Base-by-base conservation (phyloP, 371 early-diverging fungal species). In the Mucor piriformis region DNA sequence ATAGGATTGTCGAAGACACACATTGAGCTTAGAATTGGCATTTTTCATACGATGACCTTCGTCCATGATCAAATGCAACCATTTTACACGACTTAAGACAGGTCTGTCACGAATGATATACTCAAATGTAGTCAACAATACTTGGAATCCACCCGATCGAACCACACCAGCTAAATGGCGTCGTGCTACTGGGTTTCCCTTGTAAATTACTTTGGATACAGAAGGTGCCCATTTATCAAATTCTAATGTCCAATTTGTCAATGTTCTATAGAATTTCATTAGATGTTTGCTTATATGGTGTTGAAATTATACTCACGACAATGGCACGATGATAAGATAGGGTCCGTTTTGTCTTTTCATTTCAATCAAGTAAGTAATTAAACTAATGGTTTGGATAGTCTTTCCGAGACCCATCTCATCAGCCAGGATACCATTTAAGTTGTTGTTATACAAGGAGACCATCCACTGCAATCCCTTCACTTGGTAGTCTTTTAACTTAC, bases 41-140 rank as follows among this genome's bases (percentile, higher is more conserved):
- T 99, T 99, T 77, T 99, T 99, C 89, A 99, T 92, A 74, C 99
- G 91, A 74, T 99, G 99, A 46, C 99, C 99, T 78, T 99, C 99
- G 72, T 99, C 99, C 59, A 99, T 91, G 65, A 99, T 95, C 77
- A 93, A 87, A 75, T 97, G 91, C 10, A 94, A 77, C 96, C 96
- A 99, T 66, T 93, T 92, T 64, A 96, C 83, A 68, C 91, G 91
- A 68, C 87, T 81, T 25, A 99, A 77, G 18, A 92, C 72, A 4
- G 87, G 88, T 66, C 89, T 83, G 61, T 98, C 98, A 67, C 89
- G 90, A 81, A 98, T 95, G 35, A 97, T 92, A 76, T 95, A 98
- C 76, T 99, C 98, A 79, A 93, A 99, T 3, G 99, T 99, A 8
- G 99, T 99, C 60, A 99, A 76, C 33, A 98, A 74, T 5, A 99